Base-by-base conservation (phyloP, 164 flowering plant species). In the Stephania japonica region DNA sequence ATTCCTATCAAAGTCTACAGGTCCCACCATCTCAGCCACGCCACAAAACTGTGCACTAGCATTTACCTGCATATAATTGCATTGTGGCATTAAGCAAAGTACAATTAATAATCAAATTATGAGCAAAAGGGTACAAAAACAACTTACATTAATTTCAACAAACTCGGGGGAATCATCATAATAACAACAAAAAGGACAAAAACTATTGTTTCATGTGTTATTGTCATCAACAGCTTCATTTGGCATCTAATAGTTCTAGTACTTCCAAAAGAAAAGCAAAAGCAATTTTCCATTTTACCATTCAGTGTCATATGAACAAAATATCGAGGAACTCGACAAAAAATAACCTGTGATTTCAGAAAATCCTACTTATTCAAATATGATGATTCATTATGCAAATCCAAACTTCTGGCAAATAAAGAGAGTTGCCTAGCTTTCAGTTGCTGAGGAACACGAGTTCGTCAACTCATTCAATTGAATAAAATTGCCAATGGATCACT, bases 11-110 rank as follows among this genome's bases (percentile, higher is more conserved):
- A 94, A 94, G 79, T 94, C 98, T 26, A 94, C 96, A 26, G 91
- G 91, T 67, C 99, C 98, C 72, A 87, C 77, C 99, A 94, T 94
- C 84, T 92, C 97, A 72, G 98, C 98, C 70, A 92, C 94, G 67
- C 99, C 99, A 80, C 97, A 91, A 78, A 94, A 92, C 75, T 94
- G 98, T 50, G 89, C 95, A 87, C 98, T 94, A 18, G 97, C 93
- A 86, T 94, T 94, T 44, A 94, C 99, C 99, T 94, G 86, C 75
- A 78, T 3, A 76, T 64, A 74, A 44, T 59, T 65, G 16, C 43
- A n/a, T 18, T 42, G 23, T 26, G 25, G 16, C 43, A n/a, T 18
- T 41, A 26, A 38, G 25, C 61, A 68, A 0, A 65, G 32, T 14
- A 0, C 0, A 13, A 5, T 9, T 59, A 59, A 61, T 64, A 66